These are phyloP conservation scores for Thecaphora thlaspeos DNA, from an alignment of 1,284 basidiomycete species.

Conservation along the genomic window DNA sequence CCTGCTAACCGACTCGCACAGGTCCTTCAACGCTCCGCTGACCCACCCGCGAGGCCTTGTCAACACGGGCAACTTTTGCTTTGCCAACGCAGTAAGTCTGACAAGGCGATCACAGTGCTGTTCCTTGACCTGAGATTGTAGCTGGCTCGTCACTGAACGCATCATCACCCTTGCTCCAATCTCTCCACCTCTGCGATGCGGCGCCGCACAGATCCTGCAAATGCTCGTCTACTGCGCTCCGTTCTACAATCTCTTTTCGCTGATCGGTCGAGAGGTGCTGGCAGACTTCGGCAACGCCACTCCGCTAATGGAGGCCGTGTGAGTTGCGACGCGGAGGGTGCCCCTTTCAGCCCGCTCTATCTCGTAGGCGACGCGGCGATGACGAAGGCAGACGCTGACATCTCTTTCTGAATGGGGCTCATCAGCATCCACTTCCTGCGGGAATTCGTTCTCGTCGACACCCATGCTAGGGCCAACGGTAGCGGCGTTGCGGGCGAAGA, in stretches of 20 bases:
- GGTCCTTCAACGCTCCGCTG: constrained; percentile 56
- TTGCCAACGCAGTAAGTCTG: too few species aligned
- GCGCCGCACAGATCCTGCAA: constrained; percentile 90
- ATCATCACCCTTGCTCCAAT: too few species aligned
- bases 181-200: too few species aligned
- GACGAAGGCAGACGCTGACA: too few species aligned
- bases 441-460: constrained; percentile 65
- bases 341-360: too few species aligned
- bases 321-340: too few species aligned
- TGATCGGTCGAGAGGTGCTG: constrained; percentile 66
- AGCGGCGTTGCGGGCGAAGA: constrained; percentile 15
- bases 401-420: too few species aligned
- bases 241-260: constrained; percentile 76
- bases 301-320: constrained; percentile 79
- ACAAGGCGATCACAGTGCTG: too few species aligned
- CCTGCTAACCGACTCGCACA: constrained; percentile 33
- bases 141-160: too few species aligned
- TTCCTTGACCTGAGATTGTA: too few species aligned
- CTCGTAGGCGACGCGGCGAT: too few species aligned
- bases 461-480: constrained; percentile 14
- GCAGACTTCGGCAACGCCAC: constrained; percentile 64
- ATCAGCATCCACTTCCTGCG: constrained; percentile 76
- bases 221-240: constrained; percentile 83
- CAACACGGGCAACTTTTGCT: constrained; percentile 97
- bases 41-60: constrained; percentile 78